phyloP scores from a whole-genome alignment of 129 eudicot genomes.

The Kitagawia praeruptora region DNA sequence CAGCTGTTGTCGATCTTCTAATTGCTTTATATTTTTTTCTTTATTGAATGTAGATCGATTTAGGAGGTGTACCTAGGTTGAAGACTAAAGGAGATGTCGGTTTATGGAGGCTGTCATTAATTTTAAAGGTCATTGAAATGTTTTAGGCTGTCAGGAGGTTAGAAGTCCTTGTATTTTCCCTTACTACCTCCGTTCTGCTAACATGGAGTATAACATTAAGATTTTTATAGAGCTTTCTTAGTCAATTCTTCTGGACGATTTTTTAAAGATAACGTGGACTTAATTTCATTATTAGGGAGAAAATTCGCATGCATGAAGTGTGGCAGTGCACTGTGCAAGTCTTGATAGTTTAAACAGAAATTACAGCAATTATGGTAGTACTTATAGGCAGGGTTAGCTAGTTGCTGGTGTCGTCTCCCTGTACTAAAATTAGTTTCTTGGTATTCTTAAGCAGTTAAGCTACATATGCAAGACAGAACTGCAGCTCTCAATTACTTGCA shows the following conservation, averaged over 20 bases:
- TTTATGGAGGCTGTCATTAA: neutral
- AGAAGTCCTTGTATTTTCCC: neutral
- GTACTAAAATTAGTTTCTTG: neutral
- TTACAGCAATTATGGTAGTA: neutral
- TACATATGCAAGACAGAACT: neutral
- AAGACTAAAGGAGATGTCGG: neutral
- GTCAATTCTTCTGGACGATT: neutral
- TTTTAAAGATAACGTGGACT: neutral
- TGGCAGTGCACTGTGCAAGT: neutral
- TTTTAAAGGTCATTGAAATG: neutral
- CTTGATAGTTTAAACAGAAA: neutral
- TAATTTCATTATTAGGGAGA: neutral
- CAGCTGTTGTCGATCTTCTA: neutral
- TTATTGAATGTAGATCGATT: neutral
- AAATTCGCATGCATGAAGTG: neutral
- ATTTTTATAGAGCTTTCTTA: neutral
- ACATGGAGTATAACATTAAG: neutral
- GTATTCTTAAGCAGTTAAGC: neutral
- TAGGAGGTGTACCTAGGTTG: neutral
- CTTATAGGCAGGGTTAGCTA: neutral
- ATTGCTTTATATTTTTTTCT: neutral
- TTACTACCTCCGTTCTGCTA: neutral
- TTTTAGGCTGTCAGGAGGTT: neutral
- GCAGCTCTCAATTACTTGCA: neutral
- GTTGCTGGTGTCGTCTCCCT: neutral